phyloP scores from a whole-genome alignment of 768 basidiomycete genomes.

The Coprinopsis cinerea region DNA sequence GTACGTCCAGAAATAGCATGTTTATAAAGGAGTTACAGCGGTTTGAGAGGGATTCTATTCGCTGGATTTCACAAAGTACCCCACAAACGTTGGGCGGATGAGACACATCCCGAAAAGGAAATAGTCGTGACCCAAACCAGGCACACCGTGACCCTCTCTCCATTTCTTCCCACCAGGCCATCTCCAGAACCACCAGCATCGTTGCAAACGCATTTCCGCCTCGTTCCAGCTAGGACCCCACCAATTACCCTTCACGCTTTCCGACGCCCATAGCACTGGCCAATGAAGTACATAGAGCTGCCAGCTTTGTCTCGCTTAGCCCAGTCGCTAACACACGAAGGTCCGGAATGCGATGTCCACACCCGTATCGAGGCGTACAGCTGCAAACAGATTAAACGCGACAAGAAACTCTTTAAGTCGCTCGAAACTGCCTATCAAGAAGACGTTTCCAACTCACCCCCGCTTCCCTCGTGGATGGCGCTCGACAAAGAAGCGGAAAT shows the following conservation, averaged over 20 bases:
- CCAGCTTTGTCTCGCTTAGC: conserved; percentile 76
- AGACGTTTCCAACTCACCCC: conserved; percentile 77
- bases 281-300: conserved; percentile 87
- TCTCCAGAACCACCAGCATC: not conserved
- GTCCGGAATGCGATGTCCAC: conserved; percentile 83
- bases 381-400: conserved; percentile 95
- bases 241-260: conserved; percentile 5
- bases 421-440: conserved; percentile 86
- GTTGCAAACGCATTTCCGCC: too few species aligned
- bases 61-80: not conserved
- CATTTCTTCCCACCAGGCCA: conserved; percentile 1
- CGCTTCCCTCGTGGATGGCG: conserved; percentile 74
- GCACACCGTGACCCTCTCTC: not conserved
- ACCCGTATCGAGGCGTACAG: conserved; percentile 95
- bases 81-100: not conserved
- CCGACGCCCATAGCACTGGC: conserved; percentile 5
- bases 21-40: too few species aligned
- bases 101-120: not conserved
- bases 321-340: conserved; percentile 76
- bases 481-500: conserved; percentile 66
- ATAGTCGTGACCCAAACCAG: not conserved
- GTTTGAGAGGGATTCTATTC: too few species aligned
- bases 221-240: conserved; percentile 4
- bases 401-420: conserved; percentile 92
- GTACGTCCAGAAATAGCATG: too few species aligned